These are phyloP conservation scores for Cyberlindnera lachancei DNA, from an alignment of 805 yeast species.

Conservation along the genomic window DNA sequence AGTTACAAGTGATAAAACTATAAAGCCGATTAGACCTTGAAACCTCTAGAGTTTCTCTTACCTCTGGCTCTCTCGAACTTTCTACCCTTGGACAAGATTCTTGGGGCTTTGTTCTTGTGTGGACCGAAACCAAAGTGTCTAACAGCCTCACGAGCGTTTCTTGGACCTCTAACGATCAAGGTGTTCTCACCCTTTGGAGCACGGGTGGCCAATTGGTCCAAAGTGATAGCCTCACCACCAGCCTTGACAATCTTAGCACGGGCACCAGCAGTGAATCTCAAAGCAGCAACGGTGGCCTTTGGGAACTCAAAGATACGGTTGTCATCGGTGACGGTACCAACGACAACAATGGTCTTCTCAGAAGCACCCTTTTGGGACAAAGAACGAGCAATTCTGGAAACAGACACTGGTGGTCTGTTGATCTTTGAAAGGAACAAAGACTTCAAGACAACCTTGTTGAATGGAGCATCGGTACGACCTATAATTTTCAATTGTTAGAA, in stretches of 20 bases:
- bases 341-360: slow-evolving; percentile 92
- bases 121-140: slow-evolving; percentile 99
- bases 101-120: slow-evolving; percentile 99
- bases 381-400: slow-evolving; percentile 83
- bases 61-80: slow-evolving; percentile 99
- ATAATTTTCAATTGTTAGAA: slow-evolving; percentile 30
- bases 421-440: slow-evolving; percentile 94
- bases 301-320: slow-evolving; percentile 90
- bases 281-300: slow-evolving; percentile 97
- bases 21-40: slow-evolving; percentile 80
- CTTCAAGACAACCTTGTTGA: slow-evolving; percentile 95
- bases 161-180: slow-evolving; percentile 96
- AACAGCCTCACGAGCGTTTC: slow-evolving; percentile 98
- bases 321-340: slow-evolving; percentile 99
- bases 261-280: slow-evolving; percentile 99
- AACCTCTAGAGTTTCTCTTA: slow-evolving; percentile 98
- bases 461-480: slow-evolving; percentile 98
- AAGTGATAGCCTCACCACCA: slow-evolving; percentile 99
- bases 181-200: slow-evolving; percentile 99
- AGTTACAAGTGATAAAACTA: no score
- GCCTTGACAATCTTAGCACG: slow-evolving; percentile 94
- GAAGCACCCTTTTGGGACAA: slow-evolving; percentile 77
- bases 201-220: slow-evolving; percentile 97
- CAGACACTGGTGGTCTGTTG: slow-evolving; percentile 99
- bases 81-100: slow-evolving; percentile 95